Percentiles rank a stretch among this genome's conserved stretches.
These are phyloP conservation scores for Isoetes taiwanensis DNA, from an alignment of 75 land plant genomes.

Conservation along the genomic window DNA sequence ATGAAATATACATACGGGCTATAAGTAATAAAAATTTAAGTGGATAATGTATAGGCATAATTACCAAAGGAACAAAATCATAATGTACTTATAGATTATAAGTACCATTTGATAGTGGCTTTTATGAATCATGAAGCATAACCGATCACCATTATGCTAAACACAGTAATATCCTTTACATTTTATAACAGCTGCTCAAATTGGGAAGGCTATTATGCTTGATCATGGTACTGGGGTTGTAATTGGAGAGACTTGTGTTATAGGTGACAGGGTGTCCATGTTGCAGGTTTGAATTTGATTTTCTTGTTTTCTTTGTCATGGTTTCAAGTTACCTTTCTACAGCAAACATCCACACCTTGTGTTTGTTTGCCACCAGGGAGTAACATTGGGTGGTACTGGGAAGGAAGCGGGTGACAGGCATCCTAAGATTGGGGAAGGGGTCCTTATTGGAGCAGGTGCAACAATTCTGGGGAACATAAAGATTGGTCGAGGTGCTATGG, in stretches of 20 bases:
- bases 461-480: conserved; percentile 79
- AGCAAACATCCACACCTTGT: not conserved
- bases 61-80: not conserved
- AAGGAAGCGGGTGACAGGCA: conserved; percentile 79
- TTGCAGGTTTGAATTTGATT: conserved; percentile 39
- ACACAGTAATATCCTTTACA: not conserved
- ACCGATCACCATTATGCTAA: not conserved
- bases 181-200: conserved; percentile 52
- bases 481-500: conserved; percentile 77
- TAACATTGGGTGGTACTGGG: conserved; percentile 82
- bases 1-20: not conserved
- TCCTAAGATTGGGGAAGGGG: conserved; percentile 77
- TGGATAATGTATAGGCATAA: not conserved
- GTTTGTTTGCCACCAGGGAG: conserved; percentile 37
- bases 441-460: conserved; percentile 74
- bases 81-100: not conserved
- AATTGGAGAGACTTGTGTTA: conserved; percentile 89
- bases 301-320: not conserved
- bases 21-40: not conserved
- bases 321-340: not conserved
- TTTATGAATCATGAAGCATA: not conserved
- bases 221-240: conserved; percentile 92
- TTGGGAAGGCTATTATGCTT: conserved; percentile 75
- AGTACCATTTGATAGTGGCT: not conserved
- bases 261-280: conserved; percentile 79